These are phyloP conservation scores for Cyberlindnera xylosilytica DNA, from an alignment of 805 yeast genomes.

Conservation along the genomic window DNA sequence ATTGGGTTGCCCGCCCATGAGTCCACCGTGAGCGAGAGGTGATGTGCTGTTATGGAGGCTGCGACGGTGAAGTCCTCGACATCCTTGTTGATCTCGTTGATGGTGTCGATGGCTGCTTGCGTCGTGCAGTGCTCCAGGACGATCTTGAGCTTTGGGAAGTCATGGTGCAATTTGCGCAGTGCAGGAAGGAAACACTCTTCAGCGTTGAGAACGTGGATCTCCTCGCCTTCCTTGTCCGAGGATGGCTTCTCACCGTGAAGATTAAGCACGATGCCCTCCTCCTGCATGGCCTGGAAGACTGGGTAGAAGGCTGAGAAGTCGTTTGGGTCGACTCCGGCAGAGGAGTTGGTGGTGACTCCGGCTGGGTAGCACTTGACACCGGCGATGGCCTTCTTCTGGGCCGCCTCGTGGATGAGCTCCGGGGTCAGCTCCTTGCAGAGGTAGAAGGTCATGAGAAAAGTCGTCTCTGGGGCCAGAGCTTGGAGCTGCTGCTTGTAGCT, in stretches of 20 bases:
- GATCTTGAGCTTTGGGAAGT: conserved; percentile 84
- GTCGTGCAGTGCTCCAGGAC: conserved; percentile 95
- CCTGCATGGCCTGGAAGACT: conserved; percentile 83
- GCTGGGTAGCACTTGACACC: conserved; percentile 99
- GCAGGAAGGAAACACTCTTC: conserved; percentile 93
- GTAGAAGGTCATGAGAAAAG: conserved; percentile 89
- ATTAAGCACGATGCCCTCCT: conserved; percentile 72
- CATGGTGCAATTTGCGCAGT: conserved; percentile 66
- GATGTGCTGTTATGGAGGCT: conserved; percentile 96
- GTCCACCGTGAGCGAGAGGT: conserved; percentile 81
- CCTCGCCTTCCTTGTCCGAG: conserved; percentile 47
- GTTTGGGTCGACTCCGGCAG: conserved; percentile 89
- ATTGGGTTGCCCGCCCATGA: conserved; percentile 96
- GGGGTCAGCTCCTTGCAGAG: conserved; percentile 79
- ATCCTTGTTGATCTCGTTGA: conserved; percentile 57
- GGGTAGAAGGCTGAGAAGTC: conserved; percentile 89
- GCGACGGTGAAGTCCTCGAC: conserved; percentile 57
- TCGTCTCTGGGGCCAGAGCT: conserved; percentile 71
- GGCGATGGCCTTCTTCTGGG: conserved; percentile 57
- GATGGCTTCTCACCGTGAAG: conserved; percentile 96
- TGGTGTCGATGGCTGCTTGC: conserved; percentile 77
- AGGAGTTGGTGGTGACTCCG: conserved; percentile 97
- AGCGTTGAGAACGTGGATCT: conserved; percentile 89
- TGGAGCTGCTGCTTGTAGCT: conserved; percentile 66
- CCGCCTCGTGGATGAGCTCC: conserved; percentile 78